A percentile compares a stretch with the other conserved stretches of the same genome.
These are phyloP conservation scores for Diaporthe capsici DNA, from an alignment of 2,329 filamentous ascomycete genomes.

Conservation along the genomic window DNA sequence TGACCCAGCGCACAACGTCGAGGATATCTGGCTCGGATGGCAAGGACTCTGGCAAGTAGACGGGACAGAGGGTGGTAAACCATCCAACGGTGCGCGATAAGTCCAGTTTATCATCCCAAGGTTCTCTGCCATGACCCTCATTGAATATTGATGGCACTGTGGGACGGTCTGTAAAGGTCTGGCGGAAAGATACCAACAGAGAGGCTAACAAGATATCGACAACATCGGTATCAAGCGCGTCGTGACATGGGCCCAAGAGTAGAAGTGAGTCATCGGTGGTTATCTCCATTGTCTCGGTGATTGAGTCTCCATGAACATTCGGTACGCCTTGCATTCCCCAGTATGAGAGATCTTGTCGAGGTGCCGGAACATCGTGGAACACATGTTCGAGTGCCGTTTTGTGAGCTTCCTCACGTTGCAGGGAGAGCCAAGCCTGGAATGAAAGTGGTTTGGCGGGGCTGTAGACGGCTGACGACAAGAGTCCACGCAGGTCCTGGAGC, in stretches of 20 bases:
- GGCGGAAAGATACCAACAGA: conserved; percentile 2
- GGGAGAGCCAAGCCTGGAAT: conserved; percentile 17
- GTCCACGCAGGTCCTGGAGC: neutral
- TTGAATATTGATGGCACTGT: conserved; percentile 7
- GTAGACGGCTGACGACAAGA: neutral
- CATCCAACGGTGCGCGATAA: conserved; percentile 4
- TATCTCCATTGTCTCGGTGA: conserved; percentile 1
- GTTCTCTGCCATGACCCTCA: conserved; percentile 10
- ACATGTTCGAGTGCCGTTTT: neutral
- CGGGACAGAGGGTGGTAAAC: conserved; percentile 3
- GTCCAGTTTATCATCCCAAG: neutral
- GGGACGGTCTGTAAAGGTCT: neutral
- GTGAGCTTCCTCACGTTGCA: neutral
- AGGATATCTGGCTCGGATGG: neutral
- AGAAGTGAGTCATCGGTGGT: neutral
- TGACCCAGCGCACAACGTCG: neutral
- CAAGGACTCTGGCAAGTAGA: neutral
- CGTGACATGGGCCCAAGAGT: conserved; percentile 2
- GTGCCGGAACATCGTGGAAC: neutral
- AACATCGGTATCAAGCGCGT: neutral
- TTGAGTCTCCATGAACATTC: neutral
- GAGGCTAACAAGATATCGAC: conserved; percentile 8
- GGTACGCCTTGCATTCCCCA: conserved; percentile 17
- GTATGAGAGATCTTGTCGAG: conserved; percentile 1
- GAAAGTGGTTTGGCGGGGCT: conserved; percentile 3